A percentile compares a stretch with the other conserved stretches of the same genome.
Evolutionary conservation across 495 filamentous ascomycete genomes (phyloP).

Genomic region (Pyronema domesticum): DNA sequence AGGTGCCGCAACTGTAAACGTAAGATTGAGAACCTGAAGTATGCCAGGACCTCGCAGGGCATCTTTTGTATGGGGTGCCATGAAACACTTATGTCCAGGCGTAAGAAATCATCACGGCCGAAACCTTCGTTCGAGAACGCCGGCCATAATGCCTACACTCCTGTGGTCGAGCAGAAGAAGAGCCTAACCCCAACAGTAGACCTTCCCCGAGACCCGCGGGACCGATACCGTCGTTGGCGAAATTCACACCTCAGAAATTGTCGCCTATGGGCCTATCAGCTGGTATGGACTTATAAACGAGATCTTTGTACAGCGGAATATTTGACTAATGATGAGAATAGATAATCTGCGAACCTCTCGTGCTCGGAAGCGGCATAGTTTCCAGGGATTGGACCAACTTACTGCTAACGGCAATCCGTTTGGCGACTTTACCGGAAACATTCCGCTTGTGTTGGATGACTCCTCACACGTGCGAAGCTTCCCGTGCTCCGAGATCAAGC

Average conservation of each 20-base stretch:
- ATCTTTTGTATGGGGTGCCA: slow-evolving; percentile 99
- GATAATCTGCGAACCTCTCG: slow-evolving; percentile 18
- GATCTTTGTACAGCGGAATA: not conserved
- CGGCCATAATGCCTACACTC: slow-evolving; percentile 35
- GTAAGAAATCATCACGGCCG: slow-evolving; percentile 57
- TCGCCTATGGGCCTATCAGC: slow-evolving; percentile 17
- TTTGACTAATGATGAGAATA: not conserved
- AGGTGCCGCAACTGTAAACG: slow-evolving; percentile 93
- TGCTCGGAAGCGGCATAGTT: slow-evolving; percentile 39
- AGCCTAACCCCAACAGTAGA: slow-evolving; percentile 30
- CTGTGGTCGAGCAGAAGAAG: slow-evolving; percentile 37
- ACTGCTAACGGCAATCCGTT: too few species aligned
- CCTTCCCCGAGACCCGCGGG: slow-evolving; percentile 28
- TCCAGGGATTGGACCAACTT: too few species aligned
- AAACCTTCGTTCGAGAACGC: slow-evolving; percentile 34
- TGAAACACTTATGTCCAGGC: slow-evolving; percentile 90
- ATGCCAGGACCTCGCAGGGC: slow-evolving; percentile 91
- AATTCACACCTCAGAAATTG: slow-evolving; percentile 17
- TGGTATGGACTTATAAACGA: not conserved
- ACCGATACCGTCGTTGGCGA: slow-evolving; percentile 14
- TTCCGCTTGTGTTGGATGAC: slow-evolving; percentile 80
- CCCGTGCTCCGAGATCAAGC: not conserved
- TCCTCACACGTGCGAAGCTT: slow-evolving; percentile 23
- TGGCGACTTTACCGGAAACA: slow-evolving; percentile 19
- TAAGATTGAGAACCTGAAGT: slow-evolving; percentile 96